Conservation (phyloP, 2,329 filamentous ascomycete genomes). For the Thielaviopsis euricoi region DNA sequence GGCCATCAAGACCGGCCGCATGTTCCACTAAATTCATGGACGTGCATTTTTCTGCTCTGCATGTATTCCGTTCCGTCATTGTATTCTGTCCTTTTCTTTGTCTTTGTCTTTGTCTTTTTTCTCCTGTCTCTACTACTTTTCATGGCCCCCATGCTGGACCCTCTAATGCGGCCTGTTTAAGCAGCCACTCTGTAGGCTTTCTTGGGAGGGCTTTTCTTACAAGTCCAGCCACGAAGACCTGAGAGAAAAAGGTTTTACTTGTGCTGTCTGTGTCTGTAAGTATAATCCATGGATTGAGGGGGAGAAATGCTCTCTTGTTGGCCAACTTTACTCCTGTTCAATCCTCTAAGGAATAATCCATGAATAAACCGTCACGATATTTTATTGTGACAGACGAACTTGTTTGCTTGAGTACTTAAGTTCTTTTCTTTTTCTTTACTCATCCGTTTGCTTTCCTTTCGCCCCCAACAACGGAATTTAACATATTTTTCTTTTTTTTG, state of each 20-base stretch:
- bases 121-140: neutral
- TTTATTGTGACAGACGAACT: too few species aligned
- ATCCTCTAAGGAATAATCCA: too few species aligned
- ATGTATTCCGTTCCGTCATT: too few species aligned
- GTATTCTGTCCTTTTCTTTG: neutral
- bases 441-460: neutral
- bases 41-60: too few species aligned
- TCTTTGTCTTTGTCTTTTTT: neutral
- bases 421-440: neutral
- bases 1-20: conserved; percentile 22
- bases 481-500: neutral
- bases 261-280: neutral
- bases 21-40: conserved; percentile 23
- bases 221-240: neutral
- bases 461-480: neutral
- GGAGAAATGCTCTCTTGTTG: neutral
- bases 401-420: neutral
- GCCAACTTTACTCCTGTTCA: neutral
- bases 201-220: neutral
- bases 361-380: too few species aligned
- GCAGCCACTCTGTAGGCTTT: neutral
- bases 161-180: neutral
- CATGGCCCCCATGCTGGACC: neutral
- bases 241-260: neutral
- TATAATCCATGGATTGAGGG: neutral